These are phyloP conservation scores for Xylogone sp. DNA, from an alignment of 2,329 filamentous ascomycete species.

Conservation along the genomic window DNA sequence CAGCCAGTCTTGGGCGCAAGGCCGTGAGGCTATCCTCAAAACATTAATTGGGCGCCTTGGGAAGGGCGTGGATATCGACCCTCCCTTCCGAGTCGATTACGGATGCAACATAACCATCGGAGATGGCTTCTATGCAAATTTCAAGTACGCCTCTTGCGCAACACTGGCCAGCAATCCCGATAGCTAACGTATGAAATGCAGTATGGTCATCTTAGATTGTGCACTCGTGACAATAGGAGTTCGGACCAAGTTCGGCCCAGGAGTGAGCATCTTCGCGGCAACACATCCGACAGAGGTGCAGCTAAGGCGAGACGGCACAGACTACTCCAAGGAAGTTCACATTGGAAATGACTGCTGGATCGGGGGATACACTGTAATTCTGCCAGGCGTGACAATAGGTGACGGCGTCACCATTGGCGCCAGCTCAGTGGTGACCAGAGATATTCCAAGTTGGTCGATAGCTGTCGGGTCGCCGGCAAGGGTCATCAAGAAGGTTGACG, in stretches of 20 bases:
- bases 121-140: conserved; percentile 60
- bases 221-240: conserved; percentile 48
- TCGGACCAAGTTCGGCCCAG: conserved; percentile 53
- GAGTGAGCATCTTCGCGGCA: conserved; percentile 65
- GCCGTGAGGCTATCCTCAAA: conserved; percentile 42
- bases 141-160: conserved; percentile 40
- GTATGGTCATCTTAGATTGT: conserved; percentile 58
- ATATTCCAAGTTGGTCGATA: conserved; percentile 43
- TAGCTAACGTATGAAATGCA: not conserved
- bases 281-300: conserved; percentile 65
- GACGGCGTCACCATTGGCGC: conserved; percentile 47
- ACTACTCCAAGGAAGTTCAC: conserved; percentile 39
- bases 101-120: conserved; percentile 62
- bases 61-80: conserved; percentile 53
- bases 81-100: conserved; percentile 60
- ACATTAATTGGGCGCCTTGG: conserved; percentile 48
- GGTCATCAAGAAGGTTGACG: conserved; percentile 43
- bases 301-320: conserved; percentile 41
- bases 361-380: conserved; percentile 43
- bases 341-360: conserved; percentile 54
- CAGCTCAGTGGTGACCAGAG: conserved; percentile 45
- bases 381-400: conserved; percentile 48
- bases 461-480: conserved; percentile 44
- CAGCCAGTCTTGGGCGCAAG: conserved; percentile 32
- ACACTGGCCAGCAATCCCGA: not conserved